phyloP scores from a whole-genome alignment of 2,329 filamentous ascomycete genomes.

The Cryphonectria nitschkei region DNA sequence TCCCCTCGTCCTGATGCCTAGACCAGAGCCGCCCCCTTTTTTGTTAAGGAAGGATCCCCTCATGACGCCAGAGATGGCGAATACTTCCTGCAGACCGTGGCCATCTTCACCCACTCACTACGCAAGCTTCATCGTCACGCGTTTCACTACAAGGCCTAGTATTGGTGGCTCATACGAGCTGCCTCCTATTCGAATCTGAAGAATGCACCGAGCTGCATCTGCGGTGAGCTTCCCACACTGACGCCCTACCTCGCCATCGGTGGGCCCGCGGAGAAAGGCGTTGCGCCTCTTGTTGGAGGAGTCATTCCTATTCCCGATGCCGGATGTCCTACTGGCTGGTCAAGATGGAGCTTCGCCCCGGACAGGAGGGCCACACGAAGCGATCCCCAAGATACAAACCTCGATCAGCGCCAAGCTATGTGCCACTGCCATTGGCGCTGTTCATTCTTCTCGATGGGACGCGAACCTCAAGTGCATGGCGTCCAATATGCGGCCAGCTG shows the following conservation, averaged over 20 bases:
- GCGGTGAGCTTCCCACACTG: not conserved
- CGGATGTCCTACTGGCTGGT: constrained; percentile 25
- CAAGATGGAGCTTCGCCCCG: constrained; percentile 40
- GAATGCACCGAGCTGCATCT: not conserved
- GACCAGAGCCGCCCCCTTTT: constrained; percentile 36
- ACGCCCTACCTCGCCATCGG: constrained; percentile 22
- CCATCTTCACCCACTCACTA: constrained; percentile 33
- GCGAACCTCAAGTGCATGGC: constrained; percentile 51
- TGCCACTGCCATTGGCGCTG: constrained; percentile 46
- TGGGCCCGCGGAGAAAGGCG: not conserved
- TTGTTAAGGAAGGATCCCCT: constrained; percentile 34
- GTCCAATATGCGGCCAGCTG: constrained; percentile 44
- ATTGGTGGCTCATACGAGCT: constrained; percentile 47
- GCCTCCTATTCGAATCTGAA: constrained; percentile 40
- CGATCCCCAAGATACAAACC: constrained; percentile 39
- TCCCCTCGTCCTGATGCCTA: constrained; percentile 31
- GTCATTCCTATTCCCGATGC: not conserved
- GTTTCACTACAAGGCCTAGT: constrained; percentile 42
- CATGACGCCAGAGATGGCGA: constrained; percentile 37
- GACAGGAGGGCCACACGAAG: constrained; percentile 41
- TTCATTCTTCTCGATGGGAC: constrained; percentile 45
- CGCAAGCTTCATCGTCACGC: constrained; percentile 40
- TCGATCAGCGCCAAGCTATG: constrained; percentile 53
- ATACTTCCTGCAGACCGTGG: constrained; percentile 40
- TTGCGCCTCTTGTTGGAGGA: not conserved